A percentile compares a stretch with the other conserved stretches of the same genome.
These are phyloP conservation scores for Aotearoamyces nothofagi DNA, from an alignment of 2,329 filamentous ascomycete species.

Conservation along the genomic window DNA sequence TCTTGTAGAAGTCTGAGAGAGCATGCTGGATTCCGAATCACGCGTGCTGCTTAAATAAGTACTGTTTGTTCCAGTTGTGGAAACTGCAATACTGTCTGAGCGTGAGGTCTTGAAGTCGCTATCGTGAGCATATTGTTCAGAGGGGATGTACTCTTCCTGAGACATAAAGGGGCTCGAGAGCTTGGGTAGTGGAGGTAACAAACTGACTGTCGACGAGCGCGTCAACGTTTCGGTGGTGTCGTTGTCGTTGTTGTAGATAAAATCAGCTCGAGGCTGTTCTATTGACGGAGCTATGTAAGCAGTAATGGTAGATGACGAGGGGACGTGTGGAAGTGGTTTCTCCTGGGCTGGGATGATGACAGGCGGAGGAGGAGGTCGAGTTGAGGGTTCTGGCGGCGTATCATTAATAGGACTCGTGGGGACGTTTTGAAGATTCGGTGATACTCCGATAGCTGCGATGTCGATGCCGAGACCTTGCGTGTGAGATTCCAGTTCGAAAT, in stretches of 20 bases:
- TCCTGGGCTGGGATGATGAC: conserved; percentile 34
- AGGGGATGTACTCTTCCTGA: conserved; percentile 31
- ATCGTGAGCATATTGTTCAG: conserved; percentile 31
- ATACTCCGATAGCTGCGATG: conserved; percentile 19
- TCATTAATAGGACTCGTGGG: conserved; percentile 2
- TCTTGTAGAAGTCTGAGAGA: conserved; percentile 72
- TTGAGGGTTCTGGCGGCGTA: conserved; percentile 16
- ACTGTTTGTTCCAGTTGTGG: conserved; percentile 63
- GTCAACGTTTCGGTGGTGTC: conserved; percentile 20
- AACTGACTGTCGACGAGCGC: conserved; percentile 29
- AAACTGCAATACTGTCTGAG: conserved; percentile 57
- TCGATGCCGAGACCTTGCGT: conserved; percentile 37
- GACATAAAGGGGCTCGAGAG: conserved; percentile 34
- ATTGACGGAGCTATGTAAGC: neutral
- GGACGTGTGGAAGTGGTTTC: conserved; percentile 52
- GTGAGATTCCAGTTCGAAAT: conserved; percentile 62
- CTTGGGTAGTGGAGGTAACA: conserved; percentile 40
- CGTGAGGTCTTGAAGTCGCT: conserved; percentile 34
- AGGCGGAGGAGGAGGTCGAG: conserved; percentile 27
- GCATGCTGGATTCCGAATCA: conserved; percentile 64
- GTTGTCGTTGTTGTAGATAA: too few relatives aligned
- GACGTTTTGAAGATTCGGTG: conserved; percentile 11
- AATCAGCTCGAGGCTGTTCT: conserved; percentile 1
- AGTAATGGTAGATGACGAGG: too few relatives aligned
- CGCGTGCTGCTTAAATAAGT: conserved; percentile 59